Evolutionary conservation across 2,329 filamentous ascomycete genomes (phyloP).

Genomic region (Leptographium lundbergii): DNA sequence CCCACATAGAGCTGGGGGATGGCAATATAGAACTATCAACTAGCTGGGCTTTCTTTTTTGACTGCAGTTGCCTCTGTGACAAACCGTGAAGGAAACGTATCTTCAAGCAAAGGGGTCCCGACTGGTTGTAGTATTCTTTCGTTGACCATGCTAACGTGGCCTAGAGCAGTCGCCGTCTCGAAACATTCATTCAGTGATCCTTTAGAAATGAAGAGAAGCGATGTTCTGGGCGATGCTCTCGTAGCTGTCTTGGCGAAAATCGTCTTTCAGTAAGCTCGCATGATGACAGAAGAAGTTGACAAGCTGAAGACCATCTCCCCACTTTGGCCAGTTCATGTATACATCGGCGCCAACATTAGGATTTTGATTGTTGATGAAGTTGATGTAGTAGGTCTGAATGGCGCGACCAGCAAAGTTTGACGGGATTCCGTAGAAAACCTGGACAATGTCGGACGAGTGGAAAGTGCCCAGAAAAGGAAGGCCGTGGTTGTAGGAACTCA

Average conservation of each 20-base stretch:
- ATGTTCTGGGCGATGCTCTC: slow-evolving; percentile 14
- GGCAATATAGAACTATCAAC: not conserved
- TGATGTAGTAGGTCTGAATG: slow-evolving; percentile 58
- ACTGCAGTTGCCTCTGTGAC: not conserved
- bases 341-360: slow-evolving; percentile 45
- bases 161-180: no score
- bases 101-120: not conserved
- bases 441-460: slow-evolving; percentile 57
- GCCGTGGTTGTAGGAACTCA: slow-evolving; percentile 58
- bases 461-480: slow-evolving; percentile 64
- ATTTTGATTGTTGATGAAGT: slow-evolving; percentile 57
- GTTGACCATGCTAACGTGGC: no score
- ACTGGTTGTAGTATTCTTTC: no score
- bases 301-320: slow-evolving; percentile 32
- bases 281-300: slow-evolving; percentile 27
- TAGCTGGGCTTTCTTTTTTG: not conserved
- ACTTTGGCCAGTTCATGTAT: slow-evolving; percentile 28
- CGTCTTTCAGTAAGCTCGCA: slow-evolving; percentile 14
- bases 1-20: not conserved
- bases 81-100: not conserved
- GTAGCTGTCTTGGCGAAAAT: slow-evolving; percentile 16
- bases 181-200: not conserved
- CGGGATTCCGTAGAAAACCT: slow-evolving; percentile 53
- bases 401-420: slow-evolving; percentile 48
- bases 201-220: not conserved